Evolutionary conservation across 331 rosid species (phyloP).

Genomic region (Pyracantha coccinea): DNA sequence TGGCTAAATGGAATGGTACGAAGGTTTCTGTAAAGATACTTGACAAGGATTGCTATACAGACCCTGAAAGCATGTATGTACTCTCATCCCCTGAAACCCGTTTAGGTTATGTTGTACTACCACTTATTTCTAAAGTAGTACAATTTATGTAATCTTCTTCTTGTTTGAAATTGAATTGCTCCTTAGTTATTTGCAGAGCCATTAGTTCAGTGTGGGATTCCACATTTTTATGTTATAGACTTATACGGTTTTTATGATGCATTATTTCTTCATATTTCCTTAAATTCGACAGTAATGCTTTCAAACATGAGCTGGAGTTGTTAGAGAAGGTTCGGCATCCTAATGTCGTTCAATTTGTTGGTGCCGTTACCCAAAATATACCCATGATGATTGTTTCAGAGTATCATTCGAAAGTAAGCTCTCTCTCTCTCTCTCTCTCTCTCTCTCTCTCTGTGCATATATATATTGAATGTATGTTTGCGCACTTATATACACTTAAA

Average conservation of each 20-base stretch:
- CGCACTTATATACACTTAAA: background rate
- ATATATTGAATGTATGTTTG: background rate
- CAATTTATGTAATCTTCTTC: background rate
- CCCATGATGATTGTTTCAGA: conserved; percentile 99
- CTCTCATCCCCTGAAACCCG: background rate
- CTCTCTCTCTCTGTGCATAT: background rate
- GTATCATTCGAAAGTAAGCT: conserved; percentile 78
- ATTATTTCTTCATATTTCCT: conserved; percentile 1
- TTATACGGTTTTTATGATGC: conserved; percentile 9
- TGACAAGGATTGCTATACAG: conserved; percentile 73
- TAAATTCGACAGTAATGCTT: conserved; percentile 51
- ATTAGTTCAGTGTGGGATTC: background rate
- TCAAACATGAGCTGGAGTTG: conserved; percentile 85
- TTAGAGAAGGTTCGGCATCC: conserved; percentile 98
- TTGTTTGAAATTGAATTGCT: background rate
- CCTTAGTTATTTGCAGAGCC: background rate
- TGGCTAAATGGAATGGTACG: conserved; percentile 99
- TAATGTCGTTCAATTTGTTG: conserved; percentile 93
- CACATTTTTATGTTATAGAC: background rate
- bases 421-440: conserved; percentile 13
- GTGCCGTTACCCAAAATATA: conserved; percentile 95
- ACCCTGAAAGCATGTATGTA: conserved; percentile 82
- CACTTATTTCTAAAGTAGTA: background rate
- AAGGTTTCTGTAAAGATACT: conserved; percentile 93
- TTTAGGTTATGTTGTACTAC: background rate